A percentile compares a stretch with the other conserved stretches of the same genome.
Evolutionary conservation across 192 early-diverging fungal genomes (phyloP).

Genomic region (Coemansia sp.): DNA sequence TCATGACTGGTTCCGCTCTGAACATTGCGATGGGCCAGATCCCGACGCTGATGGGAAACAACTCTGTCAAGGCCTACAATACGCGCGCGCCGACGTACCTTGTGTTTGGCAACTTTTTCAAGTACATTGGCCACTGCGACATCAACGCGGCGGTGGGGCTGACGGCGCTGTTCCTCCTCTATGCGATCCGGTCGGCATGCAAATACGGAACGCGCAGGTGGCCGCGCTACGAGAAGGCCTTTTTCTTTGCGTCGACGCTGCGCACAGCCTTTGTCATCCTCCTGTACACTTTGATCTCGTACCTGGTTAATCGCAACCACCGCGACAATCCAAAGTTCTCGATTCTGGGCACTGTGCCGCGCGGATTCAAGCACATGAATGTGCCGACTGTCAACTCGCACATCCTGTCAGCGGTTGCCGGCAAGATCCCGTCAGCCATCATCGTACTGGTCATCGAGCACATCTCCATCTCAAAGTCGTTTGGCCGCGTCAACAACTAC

Average conservation of each 20-base stretch:
- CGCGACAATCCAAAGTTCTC: conserved; percentile 53
- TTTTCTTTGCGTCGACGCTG: conserved; percentile 68
- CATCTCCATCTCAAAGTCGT: conserved; percentile 84
- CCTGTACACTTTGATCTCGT: conserved; percentile 72
- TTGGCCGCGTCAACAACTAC: conserved; percentile 85
- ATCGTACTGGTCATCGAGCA: conserved; percentile 87
- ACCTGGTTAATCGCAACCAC: conserved; percentile 60
- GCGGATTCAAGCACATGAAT: conserved; percentile 65
- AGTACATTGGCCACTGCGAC: conserved; percentile 51
- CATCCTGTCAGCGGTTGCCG: conserved; percentile 54
- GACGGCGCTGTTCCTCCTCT: conserved; percentile 53
- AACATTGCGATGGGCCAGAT: conserved; percentile 81
- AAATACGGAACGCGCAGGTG: conserved; percentile 44
- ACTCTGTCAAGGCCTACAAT: conserved; percentile 59
- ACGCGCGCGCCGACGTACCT: conserved; percentile 70
- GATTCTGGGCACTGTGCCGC: conserved; percentile 71
- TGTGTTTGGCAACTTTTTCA: conserved; percentile 71
- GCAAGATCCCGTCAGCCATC: conserved; percentile 63
- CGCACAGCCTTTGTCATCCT: conserved; percentile 77
- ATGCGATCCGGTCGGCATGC: conserved; percentile 40
- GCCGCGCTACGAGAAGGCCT: conserved; percentile 47
- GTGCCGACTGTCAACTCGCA: conserved; percentile 57
- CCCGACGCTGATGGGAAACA: conserved; percentile 76
- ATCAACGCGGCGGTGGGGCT: conserved; percentile 50
- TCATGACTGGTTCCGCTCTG: conserved; percentile 80